Evolutionary conservation across 164 flowering plant species (phyloP), one percentile per base, ranked within the genome.

Genomic region (Saururus chinensis): DNA sequence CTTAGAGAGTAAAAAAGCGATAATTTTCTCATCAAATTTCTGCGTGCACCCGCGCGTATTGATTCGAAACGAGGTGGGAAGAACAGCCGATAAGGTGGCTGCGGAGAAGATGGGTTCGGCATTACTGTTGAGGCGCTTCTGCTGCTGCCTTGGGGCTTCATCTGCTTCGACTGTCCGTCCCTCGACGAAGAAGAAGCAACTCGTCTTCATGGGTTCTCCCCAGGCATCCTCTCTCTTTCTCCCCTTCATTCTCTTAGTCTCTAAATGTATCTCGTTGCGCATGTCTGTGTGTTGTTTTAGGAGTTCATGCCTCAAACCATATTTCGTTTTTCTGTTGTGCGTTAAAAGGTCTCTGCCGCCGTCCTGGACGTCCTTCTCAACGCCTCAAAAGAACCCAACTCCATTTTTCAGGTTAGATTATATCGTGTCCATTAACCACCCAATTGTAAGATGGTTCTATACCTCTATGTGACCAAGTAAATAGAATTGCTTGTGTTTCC

Each of bases 121-220:
- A 0, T 22, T 74, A 70, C 76, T 77, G 81, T 70, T 90, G 40
- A 80, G 98, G 53, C 87, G 96, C 52, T 80, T 83, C 66, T 82
- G 69, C 74, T 81, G 95, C 73, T 71, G 63, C 59, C 59, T 20
- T 61, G 69, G 76, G 52, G 51, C 78, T 60, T 53, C 77, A 60
- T 51, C 78, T 37, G 21, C 76, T 60, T 23, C 64, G 16, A 12
- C 52, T 45, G 14, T 17, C 16, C 37, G 6, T 30, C 37, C 74
- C 57, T 57, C 73, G 45, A 79, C 62, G 60, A 91, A 77, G 40
- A 74, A 70, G 76, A 84, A 87, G 77, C 78, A 80, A 17, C 84
- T 89, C 40, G 92, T 92, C 71, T 89, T 89, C 79, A 61, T 92
- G 75, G 98, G 98, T 26, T 87, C 98, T 59, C 96, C 98, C 66